Conservation (phyloP, 257 asterid species). For the Scutellaria baicalensis region DNA sequence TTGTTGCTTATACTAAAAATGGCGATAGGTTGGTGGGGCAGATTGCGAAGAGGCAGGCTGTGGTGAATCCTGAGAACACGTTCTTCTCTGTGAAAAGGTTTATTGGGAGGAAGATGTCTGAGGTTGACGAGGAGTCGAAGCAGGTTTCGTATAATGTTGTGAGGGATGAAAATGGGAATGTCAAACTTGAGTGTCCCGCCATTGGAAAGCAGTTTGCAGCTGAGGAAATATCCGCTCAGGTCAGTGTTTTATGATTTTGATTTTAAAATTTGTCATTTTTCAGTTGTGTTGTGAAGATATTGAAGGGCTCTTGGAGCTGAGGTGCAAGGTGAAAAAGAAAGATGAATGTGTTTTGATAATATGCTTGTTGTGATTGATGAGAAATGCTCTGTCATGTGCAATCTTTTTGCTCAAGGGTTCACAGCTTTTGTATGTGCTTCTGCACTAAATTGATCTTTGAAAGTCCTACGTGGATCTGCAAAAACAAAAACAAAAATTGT, state of each 20-base stretch:
- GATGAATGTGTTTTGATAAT: too few species aligned
- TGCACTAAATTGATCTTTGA: too few species aligned
- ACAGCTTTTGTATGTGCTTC: too few species aligned
- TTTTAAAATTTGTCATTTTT: too few species aligned
- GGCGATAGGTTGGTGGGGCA: constrained; percentile 86
- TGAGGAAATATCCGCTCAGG: constrained; percentile 93
- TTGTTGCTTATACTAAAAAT: constrained; percentile 68
- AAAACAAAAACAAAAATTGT: too few species aligned
- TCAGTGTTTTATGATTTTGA: not conserved
- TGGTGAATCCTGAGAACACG: constrained; percentile 76
- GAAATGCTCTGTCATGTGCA: too few species aligned
- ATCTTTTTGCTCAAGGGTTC: too few species aligned
- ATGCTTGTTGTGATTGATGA: too few species aligned
- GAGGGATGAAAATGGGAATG: constrained; percentile 81
- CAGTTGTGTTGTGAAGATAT: too few species aligned
- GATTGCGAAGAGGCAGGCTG: constrained; percentile 83
- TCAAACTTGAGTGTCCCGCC: constrained; percentile 84
- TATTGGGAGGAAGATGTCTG: constrained; percentile 79
- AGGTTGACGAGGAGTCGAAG: constrained; percentile 79
- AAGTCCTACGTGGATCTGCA: too few species aligned
- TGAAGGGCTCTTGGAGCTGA: too few species aligned
- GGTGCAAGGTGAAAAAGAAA: too few species aligned
- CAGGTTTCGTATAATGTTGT: constrained; percentile 77
- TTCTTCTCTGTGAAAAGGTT: constrained; percentile 80
- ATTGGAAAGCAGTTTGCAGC: constrained; percentile 78